Evolutionary conservation across 345 rosid species (phyloP).

Genomic region (Arabidopsis thaliana): DNA sequence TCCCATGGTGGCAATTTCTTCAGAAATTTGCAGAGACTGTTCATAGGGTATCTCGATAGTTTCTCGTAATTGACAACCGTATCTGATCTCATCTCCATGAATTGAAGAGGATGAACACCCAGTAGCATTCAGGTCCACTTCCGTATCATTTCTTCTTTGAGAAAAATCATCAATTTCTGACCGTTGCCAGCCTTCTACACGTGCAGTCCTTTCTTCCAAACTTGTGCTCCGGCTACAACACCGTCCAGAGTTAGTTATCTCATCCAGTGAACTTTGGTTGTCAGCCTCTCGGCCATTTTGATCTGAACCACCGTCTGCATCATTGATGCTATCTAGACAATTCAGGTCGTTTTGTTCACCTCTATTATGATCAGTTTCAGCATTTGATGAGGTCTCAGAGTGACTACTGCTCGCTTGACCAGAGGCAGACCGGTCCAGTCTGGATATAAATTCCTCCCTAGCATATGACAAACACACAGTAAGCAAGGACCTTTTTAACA

Average conservation of each 20-base stretch:
- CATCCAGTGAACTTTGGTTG: slow-evolving; percentile 42
- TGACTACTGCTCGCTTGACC: slow-evolving; percentile 60
- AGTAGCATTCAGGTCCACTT: slow-evolving; percentile 42
- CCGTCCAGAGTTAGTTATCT: slow-evolving; percentile 49
- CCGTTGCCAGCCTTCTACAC: slow-evolving; percentile 51
- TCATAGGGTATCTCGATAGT: slow-evolving; percentile 38
- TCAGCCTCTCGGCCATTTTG: slow-evolving; percentile 47
- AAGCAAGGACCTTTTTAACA: slow-evolving; percentile 14
- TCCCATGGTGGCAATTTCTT: slow-evolving; percentile 41
- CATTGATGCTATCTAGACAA: slow-evolving; percentile 42
- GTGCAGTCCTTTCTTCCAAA: slow-evolving; percentile 51
- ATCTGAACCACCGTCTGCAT: slow-evolving; percentile 49
- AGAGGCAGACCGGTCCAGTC: slow-evolving; percentile 64
- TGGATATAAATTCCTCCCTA: slow-evolving; percentile 90
- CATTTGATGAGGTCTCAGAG: slow-evolving; percentile 65
- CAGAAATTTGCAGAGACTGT: slow-evolving; percentile 41
- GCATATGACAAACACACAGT: slow-evolving; percentile 18
- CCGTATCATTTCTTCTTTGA: slow-evolving; percentile 48
- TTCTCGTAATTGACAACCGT: slow-evolving; percentile 31
- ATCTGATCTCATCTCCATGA: slow-evolving; percentile 43
- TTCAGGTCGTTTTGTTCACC: slow-evolving; percentile 53
- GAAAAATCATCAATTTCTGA: slow-evolving; percentile 40
- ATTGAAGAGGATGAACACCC: slow-evolving; percentile 42
- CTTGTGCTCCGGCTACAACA: slow-evolving; percentile 44
- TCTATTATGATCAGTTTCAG: slow-evolving; percentile 52